Evolutionary conservation across 257 asterid species (phyloP), one percentile per base, ranked within the genome.

Genomic region (Ajuga chamaepitys): DNA sequence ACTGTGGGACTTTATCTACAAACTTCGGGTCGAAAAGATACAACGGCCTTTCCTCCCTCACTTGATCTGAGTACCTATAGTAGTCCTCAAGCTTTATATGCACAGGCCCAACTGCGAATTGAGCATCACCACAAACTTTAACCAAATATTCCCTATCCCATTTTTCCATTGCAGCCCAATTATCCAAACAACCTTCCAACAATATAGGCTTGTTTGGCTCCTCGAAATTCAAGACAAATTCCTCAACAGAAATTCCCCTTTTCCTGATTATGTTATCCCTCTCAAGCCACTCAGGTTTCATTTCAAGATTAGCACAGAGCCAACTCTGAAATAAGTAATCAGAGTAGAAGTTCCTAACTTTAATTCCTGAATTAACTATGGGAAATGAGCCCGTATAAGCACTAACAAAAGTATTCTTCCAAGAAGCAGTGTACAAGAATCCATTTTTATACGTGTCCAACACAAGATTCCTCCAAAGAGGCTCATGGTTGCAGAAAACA

Each of bases 301-400:
- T 94, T 78, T 89, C 99, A 71, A 94, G 95, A 78, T 94, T 94
- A 48, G 99, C 99, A 75, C 99, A 94, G 17, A 94, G 82, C 99
- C 99, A 94, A 48, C 99, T 88, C 77, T 94, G 99, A 65, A 94
- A 94, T 85, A 94, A 75, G 73, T 89, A 94, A 80, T 94, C 99
- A 67, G 99, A 94, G 69, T 89, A 94, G 38, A 94, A 94, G 74
- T 90, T 86, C 76, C 87, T 73, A 75, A 94, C 83, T 75, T 62
- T 77, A 77, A 89, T 61, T 17, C 83, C 69, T 34, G 74, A 73
- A 66, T 72, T 70, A 25, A 53, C 50, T 63, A 70, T 65, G 26
- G 64, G 17, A 67, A 66, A 75, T 16, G 81, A 81, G 56, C 71
- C 54, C 11, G 59, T 66, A 52, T 25, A 54, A 10, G 64, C 71